Conservation (phyloP, 2,329 filamentous ascomycete genomes). For the Trichoderma polysporum region DNA sequence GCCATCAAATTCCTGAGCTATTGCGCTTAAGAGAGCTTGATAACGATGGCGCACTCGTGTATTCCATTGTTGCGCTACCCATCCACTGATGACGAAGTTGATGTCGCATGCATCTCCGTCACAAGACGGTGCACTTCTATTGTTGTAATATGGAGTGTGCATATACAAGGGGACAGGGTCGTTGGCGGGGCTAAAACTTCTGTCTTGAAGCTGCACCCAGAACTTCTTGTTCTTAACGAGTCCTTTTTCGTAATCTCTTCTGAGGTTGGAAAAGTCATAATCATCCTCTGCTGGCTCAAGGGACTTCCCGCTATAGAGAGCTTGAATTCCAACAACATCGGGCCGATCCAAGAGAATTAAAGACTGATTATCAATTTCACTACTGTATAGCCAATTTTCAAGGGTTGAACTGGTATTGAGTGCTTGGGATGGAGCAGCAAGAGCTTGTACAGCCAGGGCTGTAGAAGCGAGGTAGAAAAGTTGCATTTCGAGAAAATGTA, state of each 20-base stretch:
- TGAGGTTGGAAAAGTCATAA: neutral
- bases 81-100: neutral
- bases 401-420: neutral
- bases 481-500: neutral
- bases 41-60: slow-evolving; percentile 22
- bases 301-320: slow-evolving; percentile 22
- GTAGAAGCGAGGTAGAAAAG: neutral
- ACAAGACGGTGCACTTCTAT: slow-evolving; percentile 25
- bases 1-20: slow-evolving; percentile 25
- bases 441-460: neutral
- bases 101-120: slow-evolving; percentile 22
- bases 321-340: slow-evolving; percentile 22
- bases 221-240: slow-evolving; percentile 25
- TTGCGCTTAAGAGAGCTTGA: slow-evolving; percentile 22
- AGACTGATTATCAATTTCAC: slow-evolving; percentile 2
- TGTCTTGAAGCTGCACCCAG: slow-evolving; percentile 27
- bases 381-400: slow-evolving; percentile 17
- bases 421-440: neutral
- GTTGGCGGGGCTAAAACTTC: slow-evolving; percentile 19
- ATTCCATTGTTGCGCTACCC: slow-evolving; percentile 13
- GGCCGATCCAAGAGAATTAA: slow-evolving; percentile 18
- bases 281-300: slow-evolving; percentile 13
- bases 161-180: slow-evolving; percentile 25
- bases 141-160: slow-evolving; percentile 23
- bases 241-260: slow-evolving; percentile 33